Evolutionary conservation across 192 early-diverging fungal species (phyloP).

Genomic region (Coemansia nantahalensis): DNA sequence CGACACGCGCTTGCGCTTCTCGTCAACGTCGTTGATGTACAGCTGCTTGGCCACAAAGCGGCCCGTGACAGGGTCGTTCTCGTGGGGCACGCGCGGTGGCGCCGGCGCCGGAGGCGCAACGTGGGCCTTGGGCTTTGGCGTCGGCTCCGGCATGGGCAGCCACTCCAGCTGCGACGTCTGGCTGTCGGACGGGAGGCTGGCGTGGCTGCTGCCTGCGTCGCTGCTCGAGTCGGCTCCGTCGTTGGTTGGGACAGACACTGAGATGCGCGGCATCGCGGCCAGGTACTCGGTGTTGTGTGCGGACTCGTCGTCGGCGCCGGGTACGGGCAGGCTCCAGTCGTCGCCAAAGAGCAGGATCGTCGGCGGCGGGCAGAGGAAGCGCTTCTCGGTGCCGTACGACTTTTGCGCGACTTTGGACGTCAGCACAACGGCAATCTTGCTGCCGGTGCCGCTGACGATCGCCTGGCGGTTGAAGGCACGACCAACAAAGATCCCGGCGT

Average conservation of each 20-base stretch:
- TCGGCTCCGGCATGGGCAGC: constrained; percentile 45
- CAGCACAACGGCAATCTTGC: constrained; percentile 67
- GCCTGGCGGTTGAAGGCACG: constrained; percentile 52
- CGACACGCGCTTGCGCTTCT: constrained; percentile 76
- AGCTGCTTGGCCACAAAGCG: constrained; percentile 79
- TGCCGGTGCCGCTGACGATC: constrained; percentile 41
- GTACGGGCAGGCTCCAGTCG: constrained; percentile 60
- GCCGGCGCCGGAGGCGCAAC: constrained; percentile 26
- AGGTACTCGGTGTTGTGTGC: constrained; percentile 26
- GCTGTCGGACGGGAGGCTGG: constrained; percentile 9
- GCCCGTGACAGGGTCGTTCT: constrained; percentile 58
- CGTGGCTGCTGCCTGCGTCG: constrained; percentile 5
- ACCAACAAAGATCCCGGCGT: constrained; percentile 10
- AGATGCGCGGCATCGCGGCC: constrained; percentile 37
- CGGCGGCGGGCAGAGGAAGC: constrained; percentile 84
- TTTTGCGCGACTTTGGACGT: constrained; percentile 91
- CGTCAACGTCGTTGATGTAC: constrained; percentile 82
- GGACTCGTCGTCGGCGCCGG: constrained; percentile 14
- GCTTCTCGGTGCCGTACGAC: constrained; percentile 89
- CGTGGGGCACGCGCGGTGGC: constrained; percentile 31
- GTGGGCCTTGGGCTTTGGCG: constrained; percentile 43
- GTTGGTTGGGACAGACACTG: constrained; percentile 35
- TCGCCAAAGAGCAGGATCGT: constrained; percentile 75
- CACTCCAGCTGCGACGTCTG: constrained; percentile 46
- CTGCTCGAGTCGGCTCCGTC: constrained; percentile 17